Conservation (phyloP, 139 green algal genomes). For the Raphidocelis subcapitata region DNA sequence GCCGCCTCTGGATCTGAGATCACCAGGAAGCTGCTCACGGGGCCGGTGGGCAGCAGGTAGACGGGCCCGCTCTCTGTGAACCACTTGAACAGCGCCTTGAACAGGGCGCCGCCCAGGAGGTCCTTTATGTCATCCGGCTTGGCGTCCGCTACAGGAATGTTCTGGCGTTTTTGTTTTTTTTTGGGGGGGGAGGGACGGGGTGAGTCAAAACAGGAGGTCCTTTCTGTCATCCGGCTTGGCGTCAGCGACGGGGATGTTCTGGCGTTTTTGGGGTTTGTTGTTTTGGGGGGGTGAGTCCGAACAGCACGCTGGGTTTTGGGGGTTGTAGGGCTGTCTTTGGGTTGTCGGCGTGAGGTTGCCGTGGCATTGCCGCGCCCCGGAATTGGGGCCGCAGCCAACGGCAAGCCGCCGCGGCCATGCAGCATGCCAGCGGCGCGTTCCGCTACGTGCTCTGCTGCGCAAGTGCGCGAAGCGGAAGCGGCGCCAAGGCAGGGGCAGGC, state of each 20-base stretch:
- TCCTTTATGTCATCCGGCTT: slow-evolving; percentile 96
- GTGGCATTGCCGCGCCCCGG: too few relatives aligned
- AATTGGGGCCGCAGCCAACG: too few relatives aligned
- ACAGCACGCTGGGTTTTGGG: slow-evolving; percentile 54
- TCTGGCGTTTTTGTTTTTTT: slow-evolving; percentile 64
- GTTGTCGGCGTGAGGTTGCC: too few relatives aligned
- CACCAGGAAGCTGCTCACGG: slow-evolving; percentile 86
- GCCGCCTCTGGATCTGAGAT: slow-evolving; percentile 87
- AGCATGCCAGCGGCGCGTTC: too few relatives aligned
- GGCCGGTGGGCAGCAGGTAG: slow-evolving; percentile 91
- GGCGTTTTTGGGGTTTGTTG: too few relatives aligned
- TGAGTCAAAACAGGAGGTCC: slow-evolving; percentile 72
- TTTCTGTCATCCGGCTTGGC: slow-evolving; percentile 96
- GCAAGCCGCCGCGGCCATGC: too few relatives aligned
- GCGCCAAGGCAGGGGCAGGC: too few relatives aligned
- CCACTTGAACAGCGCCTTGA: slow-evolving; percentile 85
- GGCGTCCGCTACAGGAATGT: slow-evolving; percentile 94
- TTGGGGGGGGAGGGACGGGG: too few relatives aligned
- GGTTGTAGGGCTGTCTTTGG: too few relatives aligned
- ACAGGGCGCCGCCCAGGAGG: slow-evolving; percentile 95
- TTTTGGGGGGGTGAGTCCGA: neutral
- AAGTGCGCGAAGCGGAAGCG: too few relatives aligned
- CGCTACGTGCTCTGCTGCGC: too few relatives aligned
- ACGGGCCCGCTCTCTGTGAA: slow-evolving; percentile 84
- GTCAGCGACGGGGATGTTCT: slow-evolving; percentile 94